Evolutionary conservation across 345 rosid species (phyloP).

Genomic region (Populus ilicifolia): DNA sequence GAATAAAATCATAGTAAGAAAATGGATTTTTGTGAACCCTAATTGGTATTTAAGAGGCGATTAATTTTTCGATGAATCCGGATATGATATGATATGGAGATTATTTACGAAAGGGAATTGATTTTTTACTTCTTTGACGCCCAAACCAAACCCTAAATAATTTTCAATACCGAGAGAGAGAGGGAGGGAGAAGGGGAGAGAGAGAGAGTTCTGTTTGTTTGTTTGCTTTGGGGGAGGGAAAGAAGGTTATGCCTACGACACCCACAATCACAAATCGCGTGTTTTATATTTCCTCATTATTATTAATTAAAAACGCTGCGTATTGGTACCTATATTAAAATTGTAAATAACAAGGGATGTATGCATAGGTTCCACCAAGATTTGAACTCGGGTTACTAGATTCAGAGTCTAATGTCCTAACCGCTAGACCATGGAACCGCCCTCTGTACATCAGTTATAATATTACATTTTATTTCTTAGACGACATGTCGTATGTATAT

Average conservation of each 20-base stretch:
- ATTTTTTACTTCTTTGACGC: neutral
- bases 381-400: conserved; percentile 37
- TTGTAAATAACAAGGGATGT: no score
- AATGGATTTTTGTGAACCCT: neutral
- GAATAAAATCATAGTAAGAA: conserved; percentile 48
- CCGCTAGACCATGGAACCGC: neutral
- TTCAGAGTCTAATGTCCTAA: conserved; percentile 15
- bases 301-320: neutral
- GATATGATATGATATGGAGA: neutral
- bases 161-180: neutral
- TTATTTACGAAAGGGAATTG: neutral
- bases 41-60: neutral
- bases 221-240: neutral
- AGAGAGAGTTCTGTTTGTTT: neutral
- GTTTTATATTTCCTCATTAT: neutral
- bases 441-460: accelerated
- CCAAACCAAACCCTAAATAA: neutral
- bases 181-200: accelerated
- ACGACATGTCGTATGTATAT: no score
- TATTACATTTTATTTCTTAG: no score
- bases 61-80: neutral
- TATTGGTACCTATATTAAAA: neutral
- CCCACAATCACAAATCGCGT: neutral
- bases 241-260: neutral
- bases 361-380: conserved; percentile 12